These are phyloP conservation scores for Agrocybe chaxingu DNA, from an alignment of 768 basidiomycete species.

Conservation along the genomic window DNA sequence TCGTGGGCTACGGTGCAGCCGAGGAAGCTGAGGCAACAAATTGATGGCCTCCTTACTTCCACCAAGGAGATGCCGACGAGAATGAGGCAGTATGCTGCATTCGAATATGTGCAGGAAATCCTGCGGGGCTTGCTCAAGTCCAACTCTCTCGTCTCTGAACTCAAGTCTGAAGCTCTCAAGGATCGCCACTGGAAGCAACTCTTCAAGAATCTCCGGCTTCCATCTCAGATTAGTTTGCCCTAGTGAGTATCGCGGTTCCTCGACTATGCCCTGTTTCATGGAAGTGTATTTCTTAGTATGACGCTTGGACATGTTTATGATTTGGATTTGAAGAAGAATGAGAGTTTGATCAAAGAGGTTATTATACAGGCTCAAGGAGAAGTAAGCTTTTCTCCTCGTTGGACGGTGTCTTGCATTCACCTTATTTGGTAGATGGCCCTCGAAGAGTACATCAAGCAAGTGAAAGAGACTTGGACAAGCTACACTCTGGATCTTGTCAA, in stretches of 20 bases:
- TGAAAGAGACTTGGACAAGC: constrained; percentile 95
- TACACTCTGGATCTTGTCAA: constrained; percentile 96
- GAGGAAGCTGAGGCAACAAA: constrained; percentile 89
- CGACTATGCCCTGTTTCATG: constrained; percentile 3
- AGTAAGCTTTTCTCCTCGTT: constrained; percentile 36
- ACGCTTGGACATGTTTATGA: constrained; percentile 97
- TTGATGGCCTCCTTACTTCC: constrained; percentile 87
- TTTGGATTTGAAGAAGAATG: constrained; percentile 92
- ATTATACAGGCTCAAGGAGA: constrained; percentile 98
- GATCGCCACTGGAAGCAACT: constrained; percentile 98
- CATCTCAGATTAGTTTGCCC: constrained; percentile 71
- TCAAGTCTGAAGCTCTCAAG: constrained; percentile 96
- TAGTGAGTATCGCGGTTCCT: constrained; percentile 42
- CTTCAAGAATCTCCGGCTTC: constrained; percentile 81
- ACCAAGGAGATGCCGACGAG: constrained; percentile 99
- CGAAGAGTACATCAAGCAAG: constrained; percentile 93
- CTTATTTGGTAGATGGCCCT: constrained; percentile 74
- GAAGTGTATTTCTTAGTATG: constrained; percentile 52
- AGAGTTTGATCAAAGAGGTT: constrained; percentile 86
- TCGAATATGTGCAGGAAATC: constrained; percentile 95
- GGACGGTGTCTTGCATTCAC: constrained; percentile 22
- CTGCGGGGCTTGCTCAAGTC: constrained; percentile 84
- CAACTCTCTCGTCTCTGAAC: constrained; percentile 85
- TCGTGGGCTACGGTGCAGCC: constrained; percentile 93
- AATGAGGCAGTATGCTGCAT: constrained; percentile 98